These are phyloP conservation scores for Exophiala spinifera DNA, from an alignment of 2,329 filamentous ascomycete genomes.

Conservation along the genomic window DNA sequence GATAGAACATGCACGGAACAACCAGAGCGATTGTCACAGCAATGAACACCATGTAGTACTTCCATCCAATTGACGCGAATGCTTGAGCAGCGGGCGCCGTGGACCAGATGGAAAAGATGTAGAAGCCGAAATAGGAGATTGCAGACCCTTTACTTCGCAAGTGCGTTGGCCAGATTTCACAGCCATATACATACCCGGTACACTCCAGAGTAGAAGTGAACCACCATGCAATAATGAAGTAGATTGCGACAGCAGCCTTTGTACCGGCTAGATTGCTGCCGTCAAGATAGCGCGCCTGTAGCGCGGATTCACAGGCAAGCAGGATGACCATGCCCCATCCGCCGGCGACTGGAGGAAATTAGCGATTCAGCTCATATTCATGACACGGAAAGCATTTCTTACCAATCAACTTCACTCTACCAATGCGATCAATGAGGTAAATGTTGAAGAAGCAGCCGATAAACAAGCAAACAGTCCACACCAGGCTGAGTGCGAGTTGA, in stretches of 20 bases:
- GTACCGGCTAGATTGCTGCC: constrained; percentile 33
- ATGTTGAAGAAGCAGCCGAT: constrained; percentile 33
- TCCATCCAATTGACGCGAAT: neutral
- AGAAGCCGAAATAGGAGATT: constrained; percentile 9
- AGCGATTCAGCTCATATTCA: too few species aligned
- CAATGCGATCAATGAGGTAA: constrained; percentile 28
- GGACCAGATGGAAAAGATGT: constrained; percentile 9
- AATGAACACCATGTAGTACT: neutral
- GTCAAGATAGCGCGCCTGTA: constrained; percentile 35
- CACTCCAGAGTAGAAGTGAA: constrained; percentile 34
- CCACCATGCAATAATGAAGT: constrained; percentile 40
- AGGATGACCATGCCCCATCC: constrained; percentile 40
- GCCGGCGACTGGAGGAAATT: constrained; percentile 39
- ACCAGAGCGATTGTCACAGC: neutral
- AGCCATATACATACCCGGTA: constrained; percentile 18
- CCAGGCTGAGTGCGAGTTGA: constrained; percentile 8
- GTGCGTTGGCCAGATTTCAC: constrained; percentile 22
- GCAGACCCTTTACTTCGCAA: constrained; percentile 17
- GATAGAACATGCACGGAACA: neutral
- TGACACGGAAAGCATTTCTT: too few species aligned
- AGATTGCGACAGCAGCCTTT: constrained; percentile 39
- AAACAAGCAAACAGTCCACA: constrained; percentile 27
- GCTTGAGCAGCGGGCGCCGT: constrained; percentile 7
- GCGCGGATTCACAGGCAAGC: constrained; percentile 35
- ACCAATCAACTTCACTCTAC: constrained; percentile 14